A percentile compares a stretch with the other conserved stretches of the same genome.
Evolutionary conservation across 352 stramenopile species (phyloP).

Genomic region (Phytophthora hibernalis): DNA sequence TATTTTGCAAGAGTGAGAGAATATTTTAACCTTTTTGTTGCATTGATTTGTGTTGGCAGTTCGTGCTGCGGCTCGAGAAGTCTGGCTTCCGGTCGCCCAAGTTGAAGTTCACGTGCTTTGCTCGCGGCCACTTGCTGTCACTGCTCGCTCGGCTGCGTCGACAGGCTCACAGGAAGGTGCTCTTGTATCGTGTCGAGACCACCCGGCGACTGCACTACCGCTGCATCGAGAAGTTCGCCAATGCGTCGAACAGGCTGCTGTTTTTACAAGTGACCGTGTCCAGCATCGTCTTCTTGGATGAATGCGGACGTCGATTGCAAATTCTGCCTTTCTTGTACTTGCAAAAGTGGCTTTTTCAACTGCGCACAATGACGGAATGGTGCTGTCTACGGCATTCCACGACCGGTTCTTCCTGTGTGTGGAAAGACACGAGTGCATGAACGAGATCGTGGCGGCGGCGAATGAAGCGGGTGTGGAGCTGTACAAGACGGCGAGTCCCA

Average conservation of each 20-base stretch:
- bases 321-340: slow-evolving; percentile 66
- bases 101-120: slow-evolving; percentile 65
- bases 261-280: slow-evolving; percentile 58
- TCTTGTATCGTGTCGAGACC: slow-evolving; percentile 41
- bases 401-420: slow-evolving; percentile 74
- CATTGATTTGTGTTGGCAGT: slow-evolving; percentile 31
- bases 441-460: slow-evolving; percentile 59
- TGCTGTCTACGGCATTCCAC: slow-evolving; percentile 67
- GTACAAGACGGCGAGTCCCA: slow-evolving; percentile 41
- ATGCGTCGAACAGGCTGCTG: slow-evolving; percentile 61
- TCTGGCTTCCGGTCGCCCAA: slow-evolving; percentile 62
- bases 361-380: slow-evolving; percentile 60
- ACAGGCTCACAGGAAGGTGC: slow-evolving; percentile 47
- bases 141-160: slow-evolving; percentile 56
- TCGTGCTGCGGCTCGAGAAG: slow-evolving; percentile 69
- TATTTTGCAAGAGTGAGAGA: too few relatives aligned
- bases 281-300: slow-evolving; percentile 64
- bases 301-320: slow-evolving; percentile 49
- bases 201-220: slow-evolving; percentile 50
- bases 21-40: neutral
- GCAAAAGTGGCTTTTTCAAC: slow-evolving; percentile 49
- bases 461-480: slow-evolving; percentile 53
- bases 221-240: slow-evolving; percentile 75
- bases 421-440: slow-evolving; percentile 65
- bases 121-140: slow-evolving; percentile 62